Percentiles rank a stretch among this genome's conserved stretches.
These are phyloP conservation scores for Torulaspora maleeae DNA, from an alignment of 805 yeast species.

Conservation along the genomic window DNA sequence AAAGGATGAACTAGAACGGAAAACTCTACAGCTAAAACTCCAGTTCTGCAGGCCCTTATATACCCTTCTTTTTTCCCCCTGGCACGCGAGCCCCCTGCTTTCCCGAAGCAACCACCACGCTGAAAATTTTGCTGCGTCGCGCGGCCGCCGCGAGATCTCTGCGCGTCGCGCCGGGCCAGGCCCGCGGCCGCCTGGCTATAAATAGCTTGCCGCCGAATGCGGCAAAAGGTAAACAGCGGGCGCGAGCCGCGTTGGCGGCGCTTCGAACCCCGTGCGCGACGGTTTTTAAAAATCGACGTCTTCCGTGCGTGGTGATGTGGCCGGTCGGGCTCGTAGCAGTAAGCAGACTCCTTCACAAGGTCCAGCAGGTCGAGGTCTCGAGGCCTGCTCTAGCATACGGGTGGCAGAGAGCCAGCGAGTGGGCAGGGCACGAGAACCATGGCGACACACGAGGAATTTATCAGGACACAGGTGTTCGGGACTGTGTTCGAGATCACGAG, in stretches of 20 bases:
- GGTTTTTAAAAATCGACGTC: too few species aligned
- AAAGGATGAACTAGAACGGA: not conserved
- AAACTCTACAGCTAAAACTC: too few species aligned
- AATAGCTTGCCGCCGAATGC: not conserved
- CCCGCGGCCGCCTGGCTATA: not conserved
- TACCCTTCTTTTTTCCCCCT: not conserved
- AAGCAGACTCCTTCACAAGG: too few species aligned
- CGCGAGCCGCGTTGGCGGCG: too few species aligned
- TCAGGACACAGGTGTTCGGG: conserved; percentile 87
- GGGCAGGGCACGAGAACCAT: conserved; percentile 15
- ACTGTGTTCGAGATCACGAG: conserved; percentile 91
- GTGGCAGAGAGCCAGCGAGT: not conserved
- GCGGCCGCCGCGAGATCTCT: not conserved
- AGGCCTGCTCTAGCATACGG: too few species aligned
- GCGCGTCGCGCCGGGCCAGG: not conserved
- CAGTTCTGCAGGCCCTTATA: not conserved
- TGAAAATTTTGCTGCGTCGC: not conserved
- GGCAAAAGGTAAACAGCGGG: too few species aligned
- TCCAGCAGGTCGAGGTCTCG: not conserved
- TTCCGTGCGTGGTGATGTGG: too few species aligned
- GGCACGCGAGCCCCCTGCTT: not conserved
- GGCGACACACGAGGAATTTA: conserved; percentile 39
- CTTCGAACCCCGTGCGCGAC: too few species aligned
- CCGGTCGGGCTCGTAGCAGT: too few species aligned
- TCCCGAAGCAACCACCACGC: not conserved